Evolutionary conservation across 495 filamentous ascomycete species (phyloP), one percentile per base, ranked within the genome.

Genomic region (Neurospora sp.): DNA sequence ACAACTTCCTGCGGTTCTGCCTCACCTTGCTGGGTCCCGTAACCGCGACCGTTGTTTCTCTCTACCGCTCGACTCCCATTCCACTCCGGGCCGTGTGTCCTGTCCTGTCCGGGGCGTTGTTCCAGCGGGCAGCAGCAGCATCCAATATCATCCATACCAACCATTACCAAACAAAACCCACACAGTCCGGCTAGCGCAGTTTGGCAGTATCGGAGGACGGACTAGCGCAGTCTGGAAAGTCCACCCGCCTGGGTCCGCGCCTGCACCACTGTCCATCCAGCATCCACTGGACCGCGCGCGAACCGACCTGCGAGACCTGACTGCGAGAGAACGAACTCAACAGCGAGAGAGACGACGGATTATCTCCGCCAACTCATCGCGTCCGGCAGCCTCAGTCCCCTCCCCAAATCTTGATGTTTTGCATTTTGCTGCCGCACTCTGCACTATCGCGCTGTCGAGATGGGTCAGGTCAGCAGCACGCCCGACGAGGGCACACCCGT

Each of bases 391-490:
- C 41, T 37, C 71, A 35, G 18, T 35, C 16, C 42, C 71, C 12
- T 3, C 39, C 35, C 39, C 69, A 12, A 73, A 70, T 62, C 54
- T 62, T 14, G 6, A 39, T 74, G 41, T 66, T 48, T 62, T 62
- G 42, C 66, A 75, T 66, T 39, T 62, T 70, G 41, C 40, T 35
- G 39, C 44, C 54, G 38, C 69, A 54, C 44, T 54, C 35, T 44
- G 54, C 54, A 62, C 72, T 69, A 71, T 75, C 70, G 35, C 79
- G 77, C 74, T 75, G 77, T 78, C 83, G 82, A 78, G 76, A 99
- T 99, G 96, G 96, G 96, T 75, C 94, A 92, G 86, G 92, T 98
- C 82, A 92, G 88, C 82, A 98, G 94, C 86, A 91, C 90, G 82
- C 90, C 91, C 75, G 95, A 98, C 79, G 94, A 97, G 83, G 92